Base-by-base conservation (phyloP, 1,139 yeast species). In the Debaryomyces coudertii region DNA sequence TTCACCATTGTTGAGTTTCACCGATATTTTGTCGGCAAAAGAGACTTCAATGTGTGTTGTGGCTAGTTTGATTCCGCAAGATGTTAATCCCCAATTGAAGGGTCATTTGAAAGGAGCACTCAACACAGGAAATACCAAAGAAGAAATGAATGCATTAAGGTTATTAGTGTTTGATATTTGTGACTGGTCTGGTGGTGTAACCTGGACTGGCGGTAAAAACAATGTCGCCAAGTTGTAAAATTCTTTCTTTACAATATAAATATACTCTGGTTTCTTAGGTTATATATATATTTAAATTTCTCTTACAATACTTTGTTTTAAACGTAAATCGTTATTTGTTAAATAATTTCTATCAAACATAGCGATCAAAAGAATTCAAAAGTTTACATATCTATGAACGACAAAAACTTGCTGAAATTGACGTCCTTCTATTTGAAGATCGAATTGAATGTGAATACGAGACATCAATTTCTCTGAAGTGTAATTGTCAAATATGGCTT, bases 11-110 rank as follows among this genome's bases (percentile, higher is more conserved):
- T 73, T 90, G 48, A 85, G 95, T 27, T 87, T 66, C 61, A 79
- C 84, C 9, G 85, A 76, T 4, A 74, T 89, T 2, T 69, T 90
- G 33, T 64, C 76, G 8, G 84, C 87, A 1, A 76, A 73, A 51
- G 96, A 90, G 52, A 86, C 97, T 0, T 83, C 93, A 33, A 63
- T 89, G 55, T 85, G 90, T 39, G 82, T 90, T 4, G 81, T 90
- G 25, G 86, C 95, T 1, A 78, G 92, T 50, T 75, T 92, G 56
- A 84, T 90, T 11, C 97, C 97, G 0, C 97, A 89, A 61, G 96
- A 90, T 63, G 97, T 90, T n/a, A 89, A 87, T 55, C 96, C 97
- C 0, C 97, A 90, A 60, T 73, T 90, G 53, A 89, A 89, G 66
- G 97, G 97, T 0, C 97, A 90, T 61, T 73, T 90, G 51, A 81